Base-by-base conservation (phyloP, 352 stramenopile genomes). In the Globisporangium paddicum region DNA sequence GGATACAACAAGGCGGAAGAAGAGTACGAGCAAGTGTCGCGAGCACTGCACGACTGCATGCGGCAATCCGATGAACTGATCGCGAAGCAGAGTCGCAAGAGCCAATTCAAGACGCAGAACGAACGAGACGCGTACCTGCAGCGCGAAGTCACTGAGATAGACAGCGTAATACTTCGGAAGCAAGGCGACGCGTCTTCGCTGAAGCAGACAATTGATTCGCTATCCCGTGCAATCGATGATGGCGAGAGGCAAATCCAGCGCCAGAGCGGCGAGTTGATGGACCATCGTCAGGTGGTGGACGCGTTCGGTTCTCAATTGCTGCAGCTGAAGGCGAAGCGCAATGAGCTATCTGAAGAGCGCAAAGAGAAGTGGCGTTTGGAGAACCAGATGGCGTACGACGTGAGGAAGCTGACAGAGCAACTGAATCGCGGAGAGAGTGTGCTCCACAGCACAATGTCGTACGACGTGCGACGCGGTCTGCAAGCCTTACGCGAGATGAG, bases 21-120 rank as follows among this genome's bases (percentile, higher is more conserved):
- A 45, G 66, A 68, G 18, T 95, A 98, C 62, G 84, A 98, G 58
- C 89, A 87, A 62, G 88, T 98, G 45, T 61, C 89, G n/a, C 60
- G 55, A 48, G 66, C 78, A 21, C 67, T 95, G 14, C 75, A 86
- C 18, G 82, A 82, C 0, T 80, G 69, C 37, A 77, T 61, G 51
- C 68, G 71, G 19, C 69, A 90, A 44, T 90, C 77, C 8, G 87
- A 98, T 57, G 86, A 89, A 30, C 74, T 99, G 9, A 98, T 99
- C 60, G 93, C 90, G 21, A 98, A 98, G 64, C 95, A 99, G 68
- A 97, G 96, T 52, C 89, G 97, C 48, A 97, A 95, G 41, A 90
- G 82, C 41, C 92, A 99, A 62, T 99, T 99, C 71, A 72, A 71
- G 35, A 97, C 88, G 1, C 93, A 98, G 58, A 81, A 87, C 40